Percentiles rank a stretch among this genome's conserved stretches.
phyloP scores from a whole-genome alignment of 2,329 filamentous ascomycete species.

The Fusarium virguliforme region DNA sequence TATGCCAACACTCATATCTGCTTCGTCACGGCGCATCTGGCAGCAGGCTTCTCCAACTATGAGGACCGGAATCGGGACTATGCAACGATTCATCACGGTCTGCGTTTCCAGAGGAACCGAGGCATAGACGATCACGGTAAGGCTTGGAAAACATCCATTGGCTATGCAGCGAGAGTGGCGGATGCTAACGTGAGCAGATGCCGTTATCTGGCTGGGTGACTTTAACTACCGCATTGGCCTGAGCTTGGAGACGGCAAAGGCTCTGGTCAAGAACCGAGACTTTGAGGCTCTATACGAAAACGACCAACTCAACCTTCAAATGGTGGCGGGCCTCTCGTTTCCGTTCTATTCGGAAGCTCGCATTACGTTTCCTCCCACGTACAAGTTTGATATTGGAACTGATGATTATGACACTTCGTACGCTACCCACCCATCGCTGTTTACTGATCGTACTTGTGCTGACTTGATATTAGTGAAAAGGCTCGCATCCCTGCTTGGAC shows the following conservation, averaged over 20 bases:
- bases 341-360: slow-evolving; percentile 91
- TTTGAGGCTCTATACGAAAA: slow-evolving; percentile 89
- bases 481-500: slow-evolving; percentile 97
- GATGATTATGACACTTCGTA: slow-evolving; percentile 94
- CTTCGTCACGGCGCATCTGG: slow-evolving; percentile 96
- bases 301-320: slow-evolving; percentile 96
- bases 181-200: slow-evolving; percentile 62
- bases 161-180: not conserved
- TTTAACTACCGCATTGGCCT: slow-evolving; percentile 98
- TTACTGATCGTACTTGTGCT: slow-evolving; percentile 18
- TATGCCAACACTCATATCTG: slow-evolving; percentile 94
- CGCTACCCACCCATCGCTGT: slow-evolving; percentile 52
- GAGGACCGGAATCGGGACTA: slow-evolving; percentile 97
- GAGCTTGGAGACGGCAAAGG: slow-evolving; percentile 81
- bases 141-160: slow-evolving; percentile 16
- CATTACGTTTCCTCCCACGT: slow-evolving; percentile 92
- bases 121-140: slow-evolving; percentile 91
- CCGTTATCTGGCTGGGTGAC: slow-evolving; percentile 95
- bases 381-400: slow-evolving; percentile 92
- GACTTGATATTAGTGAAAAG: slow-evolving; percentile 77
- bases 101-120: slow-evolving; percentile 92
- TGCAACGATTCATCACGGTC: slow-evolving; percentile 85
- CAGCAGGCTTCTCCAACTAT: slow-evolving; percentile 96
- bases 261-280: slow-evolving; percentile 80
- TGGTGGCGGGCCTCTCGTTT: slow-evolving; percentile 92